phyloP scores from a whole-genome alignment of 768 basidiomycete genomes.

The Lyophyllum semitale region DNA sequence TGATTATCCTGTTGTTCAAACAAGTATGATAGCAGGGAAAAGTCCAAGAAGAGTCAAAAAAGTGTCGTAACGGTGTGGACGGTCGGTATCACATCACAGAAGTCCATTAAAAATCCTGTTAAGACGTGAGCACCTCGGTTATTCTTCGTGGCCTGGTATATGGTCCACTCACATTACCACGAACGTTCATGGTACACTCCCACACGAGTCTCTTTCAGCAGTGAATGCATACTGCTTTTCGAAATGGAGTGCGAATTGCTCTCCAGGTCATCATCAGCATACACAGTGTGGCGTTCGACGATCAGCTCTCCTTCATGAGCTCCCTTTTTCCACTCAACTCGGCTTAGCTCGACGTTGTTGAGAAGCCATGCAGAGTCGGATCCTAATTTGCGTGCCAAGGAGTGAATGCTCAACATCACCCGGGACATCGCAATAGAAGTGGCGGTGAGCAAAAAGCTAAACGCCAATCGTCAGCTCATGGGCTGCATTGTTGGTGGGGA shows the following conservation, averaged over 20 bases:
- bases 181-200: conserved; percentile 12
- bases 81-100: background rate
- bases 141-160: no score
- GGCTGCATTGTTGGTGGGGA: background rate
- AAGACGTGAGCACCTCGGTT: background rate
- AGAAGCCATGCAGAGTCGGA: conserved; percentile 46
- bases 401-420: conserved; percentile 33
- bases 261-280: conserved; percentile 16
- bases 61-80: background rate
- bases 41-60: background rate
- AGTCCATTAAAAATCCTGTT: background rate
- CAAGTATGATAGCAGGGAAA: background rate
- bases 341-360: conserved; percentile 45
- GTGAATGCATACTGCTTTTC: background rate
- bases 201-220: conserved; percentile 15
- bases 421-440: conserved; percentile 31
- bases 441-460: conserved; percentile 25
- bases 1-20: background rate
- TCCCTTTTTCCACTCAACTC: conserved; percentile 40
- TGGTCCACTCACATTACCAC: conserved; percentile 5
- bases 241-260: background rate
- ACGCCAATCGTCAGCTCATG: background rate
- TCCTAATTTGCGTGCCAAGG: conserved; percentile 40
- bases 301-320: conserved; percentile 38
- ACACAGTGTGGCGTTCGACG: conserved; percentile 26